Evolutionary conservation across 177 flowering plant species (phyloP), one percentile per base, ranked within the genome.

Genomic region (Vitis hybrid): DNA sequence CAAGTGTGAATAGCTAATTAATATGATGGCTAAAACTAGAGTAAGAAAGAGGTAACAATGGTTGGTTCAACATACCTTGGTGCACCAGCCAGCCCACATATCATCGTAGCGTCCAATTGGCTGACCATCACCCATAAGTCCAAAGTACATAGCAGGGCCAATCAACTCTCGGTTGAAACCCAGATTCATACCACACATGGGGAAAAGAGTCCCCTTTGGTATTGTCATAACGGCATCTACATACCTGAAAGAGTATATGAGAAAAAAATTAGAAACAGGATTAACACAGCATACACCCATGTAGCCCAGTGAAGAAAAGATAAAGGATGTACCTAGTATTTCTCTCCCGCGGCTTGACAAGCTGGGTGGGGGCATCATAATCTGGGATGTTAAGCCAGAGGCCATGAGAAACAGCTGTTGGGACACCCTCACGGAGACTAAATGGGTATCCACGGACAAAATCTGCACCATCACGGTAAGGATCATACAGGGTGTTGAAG

Each of bases 41-140:
- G 30, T 5, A 71, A 14, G 10, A 6, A 11, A 40, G 46, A 58
- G 1, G 21, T n/a, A 18, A 62, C 11, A 62, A 54, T 40, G 46
- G 46, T 40, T 8, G 56, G 16, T 15, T 13, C 2, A 66, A 60
- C 3, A 72, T 72, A 90, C 95, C 95, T 91, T 91, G 67, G 51
- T 70, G 74, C 95, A 90, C 95, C 95, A 90, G 60, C 95, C 95
- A 68, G 95, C 95, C 92, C 93, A 90, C 95, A 90, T 90, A 56
- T 90, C 95, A 24, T 90, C 95, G 73, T 90, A 90, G 51, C 96
- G 91, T 1, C 96, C 93, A 78, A 89, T 91, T 1, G 96, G 93
- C 78, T 89, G 96, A 16, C 96, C 96, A 80, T 90, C 95, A 70
- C 95, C 95, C 95, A 90, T 90, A 68, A 90, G 91, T 21, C 93